Base-by-base conservation (phyloP, 2,329 filamentous ascomycete species). In the Iodosphaeria phyllophila region DNA sequence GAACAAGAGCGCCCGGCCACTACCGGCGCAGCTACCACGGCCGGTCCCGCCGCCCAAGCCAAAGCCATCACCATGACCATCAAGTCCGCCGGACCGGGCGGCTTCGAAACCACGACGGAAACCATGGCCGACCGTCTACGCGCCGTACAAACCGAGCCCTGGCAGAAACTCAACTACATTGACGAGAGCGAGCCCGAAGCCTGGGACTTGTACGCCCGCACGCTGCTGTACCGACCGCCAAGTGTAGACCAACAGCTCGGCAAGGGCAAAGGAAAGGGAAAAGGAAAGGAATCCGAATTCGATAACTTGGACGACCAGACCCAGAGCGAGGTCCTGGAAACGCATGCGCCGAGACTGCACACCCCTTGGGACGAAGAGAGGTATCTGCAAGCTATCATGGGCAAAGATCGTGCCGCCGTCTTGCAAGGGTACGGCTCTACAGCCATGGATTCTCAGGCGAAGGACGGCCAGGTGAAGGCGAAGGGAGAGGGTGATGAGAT, bases 31-130 rank as follows among this genome's bases (percentile, higher is more conserved):
- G 48, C 47, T 25, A 41, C 35, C 35, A 30, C 16, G 40, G 47
- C 32, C 31, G 19, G 13, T 7, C 35, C 32, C 13, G 47, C 53
- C 4, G 68, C 72, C 33, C 72, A 77, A 13, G 74, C 77, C 33
- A 32, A 32, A 25, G 74, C 79, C 10, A 79, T 92, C 38, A 76
- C 89, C 48, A 79, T 92, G 56, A 80, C 79, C 16, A 73, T 91
- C 42, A 92, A 91, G 56, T 71, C 72, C 18, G 66, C 69, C 2
- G 66, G 69, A 23, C 70, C 76, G 36, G 70, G 71, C 28, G 74
- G 75, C 25, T 56, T 63, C 19, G 25, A 22, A 20, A 16, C 25
- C 12, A 17, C 11, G 15, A 27, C 25, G 5, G 25, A 27, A 35
- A 84, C 71, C 18, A 89, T 76, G 57, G 73, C 65, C 32, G 64